Evolutionary conservation across 805 yeast genomes (phyloP).

Genomic region (Zygotorulaspora danielsina): DNA sequence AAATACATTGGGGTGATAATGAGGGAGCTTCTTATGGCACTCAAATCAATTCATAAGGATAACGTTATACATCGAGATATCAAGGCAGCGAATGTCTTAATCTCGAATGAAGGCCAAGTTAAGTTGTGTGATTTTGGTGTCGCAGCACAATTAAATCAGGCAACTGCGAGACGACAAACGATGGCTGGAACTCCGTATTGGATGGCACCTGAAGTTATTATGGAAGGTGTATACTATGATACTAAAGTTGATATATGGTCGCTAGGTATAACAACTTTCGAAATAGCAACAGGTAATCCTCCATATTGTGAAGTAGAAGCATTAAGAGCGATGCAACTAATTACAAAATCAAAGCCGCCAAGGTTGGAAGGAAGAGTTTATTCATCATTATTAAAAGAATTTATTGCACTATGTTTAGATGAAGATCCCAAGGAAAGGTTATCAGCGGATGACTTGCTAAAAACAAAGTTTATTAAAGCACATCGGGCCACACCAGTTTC

Average conservation of each 20-base stretch:
- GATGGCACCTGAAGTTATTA: slow-evolving; percentile 99
- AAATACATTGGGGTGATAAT: slow-evolving; percentile 75
- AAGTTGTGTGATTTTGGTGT: slow-evolving; percentile 97
- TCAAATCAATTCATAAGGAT: slow-evolving; percentile 74
- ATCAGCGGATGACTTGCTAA: slow-evolving; percentile 76
- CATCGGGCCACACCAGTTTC: slow-evolving; percentile 58
- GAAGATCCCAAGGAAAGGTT: slow-evolving; percentile 90
- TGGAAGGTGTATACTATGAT: slow-evolving; percentile 85
- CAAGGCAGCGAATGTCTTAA: slow-evolving; percentile 91
- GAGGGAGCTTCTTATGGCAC: slow-evolving; percentile 74
- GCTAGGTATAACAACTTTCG: slow-evolving; percentile 87
- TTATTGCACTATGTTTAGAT: slow-evolving; percentile 86
- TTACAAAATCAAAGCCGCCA: slow-evolving; percentile 91
- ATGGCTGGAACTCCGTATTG: slow-evolving; percentile 96
- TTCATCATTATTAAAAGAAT: slow-evolving; percentile 71
- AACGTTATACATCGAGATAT: slow-evolving; percentile 95
- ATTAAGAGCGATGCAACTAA: slow-evolving; percentile 87
- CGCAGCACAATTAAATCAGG: slow-evolving; percentile 83
- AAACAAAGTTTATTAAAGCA: slow-evolving; percentile 64
- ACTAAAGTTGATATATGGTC: slow-evolving; percentile 97
- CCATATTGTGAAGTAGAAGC: slow-evolving; percentile 97
- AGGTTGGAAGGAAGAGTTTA: slow-evolving; percentile 87
- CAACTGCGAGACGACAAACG: slow-evolving; percentile 76
- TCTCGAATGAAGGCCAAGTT: slow-evolving; percentile 83
- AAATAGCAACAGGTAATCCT: slow-evolving; percentile 94